Percentiles rank a stretch among this genome's conserved stretches.
Conservation (phyloP, 1,284 basidiomycete species). For the Microbotryomycetes sp. region DNA sequence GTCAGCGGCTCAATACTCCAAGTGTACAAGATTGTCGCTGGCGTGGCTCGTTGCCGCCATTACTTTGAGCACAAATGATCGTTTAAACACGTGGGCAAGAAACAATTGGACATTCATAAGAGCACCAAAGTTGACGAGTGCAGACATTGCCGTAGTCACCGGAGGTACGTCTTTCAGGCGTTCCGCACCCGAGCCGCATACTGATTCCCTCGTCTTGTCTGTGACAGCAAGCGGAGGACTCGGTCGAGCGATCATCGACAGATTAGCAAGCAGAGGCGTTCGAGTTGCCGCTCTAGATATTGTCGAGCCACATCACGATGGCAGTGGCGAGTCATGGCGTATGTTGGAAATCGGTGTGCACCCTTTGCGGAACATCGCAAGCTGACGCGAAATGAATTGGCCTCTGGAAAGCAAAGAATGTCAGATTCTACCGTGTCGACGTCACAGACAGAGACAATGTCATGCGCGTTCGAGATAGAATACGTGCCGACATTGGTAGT, state of each 20-base stretch:
- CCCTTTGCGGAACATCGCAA: slow-evolving; percentile 7
- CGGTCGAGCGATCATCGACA: slow-evolving; percentile 75
- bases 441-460: slow-evolving; percentile 80
- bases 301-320: neutral
- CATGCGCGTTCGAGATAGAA: slow-evolving; percentile 56
- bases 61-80: neutral
- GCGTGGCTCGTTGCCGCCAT: neutral
- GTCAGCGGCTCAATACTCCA: too few species aligned
- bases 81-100: neutral
- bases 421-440: slow-evolving; percentile 72
- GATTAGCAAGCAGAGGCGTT: slow-evolving; percentile 68
- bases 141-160: slow-evolving; percentile 72
- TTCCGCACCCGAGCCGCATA: neutral
- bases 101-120: slow-evolving; percentile 11
- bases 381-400: slow-evolving; percentile 8
- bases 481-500: slow-evolving; percentile 60
- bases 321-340: too few species aligned
- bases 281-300: slow-evolving; percentile 78
- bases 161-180: slow-evolving; percentile 58
- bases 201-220: neutral
- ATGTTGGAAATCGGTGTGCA: too few species aligned
- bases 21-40: neutral
- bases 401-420: slow-evolving; percentile 54
- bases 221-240: slow-evolving; percentile 72
- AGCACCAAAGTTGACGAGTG: neutral